phyloP scores from a whole-genome alignment of 78 protist genomes.

The Andalucia godoyi region DNA sequence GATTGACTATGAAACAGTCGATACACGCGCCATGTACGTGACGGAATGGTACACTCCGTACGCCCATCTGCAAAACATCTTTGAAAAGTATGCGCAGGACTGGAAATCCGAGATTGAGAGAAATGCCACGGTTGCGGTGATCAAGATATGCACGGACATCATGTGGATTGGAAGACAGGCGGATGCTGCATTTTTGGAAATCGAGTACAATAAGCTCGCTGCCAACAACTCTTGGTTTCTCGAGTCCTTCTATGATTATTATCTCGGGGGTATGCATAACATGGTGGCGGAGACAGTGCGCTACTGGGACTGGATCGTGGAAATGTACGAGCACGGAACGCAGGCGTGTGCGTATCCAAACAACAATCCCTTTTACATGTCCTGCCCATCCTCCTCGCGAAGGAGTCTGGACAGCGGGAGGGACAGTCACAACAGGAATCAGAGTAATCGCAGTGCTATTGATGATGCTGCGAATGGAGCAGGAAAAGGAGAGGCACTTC shows the following conservation, averaged over 20 bases:
- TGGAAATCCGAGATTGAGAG: too few relatives aligned
- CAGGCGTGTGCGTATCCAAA: background rate
- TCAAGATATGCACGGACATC: background rate
- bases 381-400: too few relatives aligned
- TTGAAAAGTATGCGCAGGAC: background rate
- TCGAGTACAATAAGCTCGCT: background rate
- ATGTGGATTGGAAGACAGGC: background rate
- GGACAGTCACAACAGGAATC: too few relatives aligned
- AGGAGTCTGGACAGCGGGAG: too few relatives aligned
- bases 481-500: too few relatives aligned
- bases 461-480: too few relatives aligned
- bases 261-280: background rate
- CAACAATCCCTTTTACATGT: background rate
- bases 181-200: background rate
- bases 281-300: background rate
- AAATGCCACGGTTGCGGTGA: too few relatives aligned
- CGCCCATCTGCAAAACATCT: background rate
- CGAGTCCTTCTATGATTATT: background rate
- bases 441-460: too few relatives aligned
- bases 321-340: background rate
- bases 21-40: background rate
- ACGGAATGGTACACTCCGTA: slow-evolving; percentile 5
- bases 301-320: background rate
- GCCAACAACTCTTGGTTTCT: background rate
- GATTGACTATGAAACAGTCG: background rate